A percentile compares a stretch with the other conserved stretches of the same genome.
Conservation (phyloP, 495 filamentous ascomycete genomes). For the Mytilinidion resinicola region DNA sequence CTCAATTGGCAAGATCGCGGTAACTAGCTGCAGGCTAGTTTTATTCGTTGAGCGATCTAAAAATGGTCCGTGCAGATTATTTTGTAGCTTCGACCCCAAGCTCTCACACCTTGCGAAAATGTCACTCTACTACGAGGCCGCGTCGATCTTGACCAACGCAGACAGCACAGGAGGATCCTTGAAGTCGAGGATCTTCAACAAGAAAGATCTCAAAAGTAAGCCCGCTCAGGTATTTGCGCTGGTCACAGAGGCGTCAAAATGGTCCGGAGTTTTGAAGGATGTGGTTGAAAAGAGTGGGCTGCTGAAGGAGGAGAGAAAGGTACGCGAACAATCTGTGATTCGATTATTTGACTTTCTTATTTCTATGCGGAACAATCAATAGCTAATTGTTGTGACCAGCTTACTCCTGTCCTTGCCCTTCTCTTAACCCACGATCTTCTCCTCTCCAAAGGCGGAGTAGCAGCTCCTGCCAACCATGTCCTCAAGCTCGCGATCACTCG, state of each 20-base stretch:
- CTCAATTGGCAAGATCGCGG: no score
- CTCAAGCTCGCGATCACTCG: constrained; percentile 65
- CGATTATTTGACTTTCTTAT: neutral
- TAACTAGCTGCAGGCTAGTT: no score
- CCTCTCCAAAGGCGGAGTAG: constrained; percentile 71
- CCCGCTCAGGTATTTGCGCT: constrained; percentile 83
- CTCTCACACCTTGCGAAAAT: constrained; percentile 39
- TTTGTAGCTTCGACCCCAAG: no score
- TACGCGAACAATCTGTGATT: constrained; percentile 32
- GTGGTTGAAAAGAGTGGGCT: constrained; percentile 64
- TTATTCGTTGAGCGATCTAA: no score
- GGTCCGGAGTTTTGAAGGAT: constrained; percentile 76
- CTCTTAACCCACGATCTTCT: constrained; percentile 84
- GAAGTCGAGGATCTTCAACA: constrained; percentile 71
- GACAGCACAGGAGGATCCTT: constrained; percentile 64
- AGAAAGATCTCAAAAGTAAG: constrained; percentile 62
- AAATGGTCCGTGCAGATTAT: no score
- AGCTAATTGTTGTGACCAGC: constrained; percentile 45
- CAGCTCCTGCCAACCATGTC: constrained; percentile 67
- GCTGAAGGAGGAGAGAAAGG: constrained; percentile 66
- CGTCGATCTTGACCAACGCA: constrained; percentile 58
- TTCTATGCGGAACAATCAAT: neutral
- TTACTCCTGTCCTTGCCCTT: constrained; percentile 72
- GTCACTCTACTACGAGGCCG: constrained; percentile 95
- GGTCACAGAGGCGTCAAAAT: constrained; percentile 78